Percentiles rank a stretch among this genome's conserved stretches.
Evolutionary conservation across 2,329 filamentous ascomycete genomes (phyloP).

Genomic region (Curvularia hawaiiensis): DNA sequence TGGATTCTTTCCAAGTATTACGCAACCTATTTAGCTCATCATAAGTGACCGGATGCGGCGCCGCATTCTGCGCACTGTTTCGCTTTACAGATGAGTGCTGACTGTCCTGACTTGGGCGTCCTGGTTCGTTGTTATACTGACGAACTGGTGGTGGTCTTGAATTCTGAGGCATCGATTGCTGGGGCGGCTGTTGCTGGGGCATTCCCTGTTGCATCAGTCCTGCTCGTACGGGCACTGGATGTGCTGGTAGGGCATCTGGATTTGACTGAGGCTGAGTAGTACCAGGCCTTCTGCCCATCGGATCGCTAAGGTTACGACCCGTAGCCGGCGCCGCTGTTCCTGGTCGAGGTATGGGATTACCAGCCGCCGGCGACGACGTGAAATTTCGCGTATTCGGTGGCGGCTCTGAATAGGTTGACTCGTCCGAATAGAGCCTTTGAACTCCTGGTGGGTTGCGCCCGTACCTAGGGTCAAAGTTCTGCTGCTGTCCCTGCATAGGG

Average conservation of each 20-base stretch:
- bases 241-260: conserved; percentile 61
- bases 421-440: conserved; percentile 42
- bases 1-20: conserved; percentile 65
- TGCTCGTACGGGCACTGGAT: conserved; percentile 60
- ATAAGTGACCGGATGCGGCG: conserved; percentile 67
- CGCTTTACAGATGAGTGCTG: conserved; percentile 27
- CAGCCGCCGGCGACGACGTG: conserved; percentile 32
- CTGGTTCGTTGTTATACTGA: conserved; percentile 55
- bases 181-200: conserved; percentile 23
- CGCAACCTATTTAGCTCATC: conserved; percentile 80
- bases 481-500: conserved; percentile 27
- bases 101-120: conserved; percentile 43
- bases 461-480: conserved; percentile 37
- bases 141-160: conserved; percentile 58
- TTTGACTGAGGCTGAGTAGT: conserved; percentile 51
- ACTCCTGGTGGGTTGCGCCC: conserved; percentile 37
- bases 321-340: conserved; percentile 41
- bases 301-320: conserved; percentile 34
- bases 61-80: conserved; percentile 31
- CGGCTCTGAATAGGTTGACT: conserved; percentile 46
- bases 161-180: conserved; percentile 32
- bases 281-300: conserved; percentile 45
- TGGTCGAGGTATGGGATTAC: conserved; percentile 35
- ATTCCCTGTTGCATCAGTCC: conserved; percentile 51
- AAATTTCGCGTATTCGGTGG: conserved; percentile 36